A percentile compares a stretch with the other conserved stretches of the same genome.
phyloP scores from a whole-genome alignment of 805 yeast species.

The Candida stauntonica region DNA sequence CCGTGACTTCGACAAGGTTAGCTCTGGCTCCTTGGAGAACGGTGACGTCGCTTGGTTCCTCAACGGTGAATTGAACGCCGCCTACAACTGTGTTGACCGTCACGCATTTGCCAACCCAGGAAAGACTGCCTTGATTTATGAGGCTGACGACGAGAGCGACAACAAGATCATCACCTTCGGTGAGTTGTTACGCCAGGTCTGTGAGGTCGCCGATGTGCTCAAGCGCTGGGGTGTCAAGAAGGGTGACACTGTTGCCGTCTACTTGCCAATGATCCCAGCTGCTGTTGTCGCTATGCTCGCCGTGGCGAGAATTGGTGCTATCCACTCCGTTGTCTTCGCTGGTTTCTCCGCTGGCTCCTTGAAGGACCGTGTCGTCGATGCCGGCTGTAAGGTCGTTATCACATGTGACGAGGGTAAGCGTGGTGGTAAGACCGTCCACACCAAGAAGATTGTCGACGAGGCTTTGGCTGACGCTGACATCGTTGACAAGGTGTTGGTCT shows the following conservation, averaged over 20 bases:
- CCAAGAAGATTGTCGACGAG: conserved; percentile 79
- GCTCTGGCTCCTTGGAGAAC: conserved; percentile 42
- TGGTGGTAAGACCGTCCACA: conserved; percentile 78
- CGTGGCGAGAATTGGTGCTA: conserved; percentile 74
- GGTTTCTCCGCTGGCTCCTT: conserved; percentile 90
- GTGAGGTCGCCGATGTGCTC: conserved; percentile 66
- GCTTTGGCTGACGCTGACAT: conserved; percentile 43
- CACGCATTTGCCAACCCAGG: conserved; percentile 69
- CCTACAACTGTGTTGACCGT: conserved; percentile 78
- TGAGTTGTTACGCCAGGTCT: conserved; percentile 66
- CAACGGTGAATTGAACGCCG: conserved; percentile 76
- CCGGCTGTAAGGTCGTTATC: conserved; percentile 64
- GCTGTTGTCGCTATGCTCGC: conserved; percentile 75
- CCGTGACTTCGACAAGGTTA: conserved; percentile 71
- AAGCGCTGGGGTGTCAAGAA: conserved; percentile 62
- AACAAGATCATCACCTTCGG: conserved; percentile 54
- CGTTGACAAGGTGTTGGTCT: conserved; percentile 69
- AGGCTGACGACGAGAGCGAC: conserved; percentile 70
- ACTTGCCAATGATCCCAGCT: conserved; percentile 83
- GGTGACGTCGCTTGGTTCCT: conserved; percentile 69
- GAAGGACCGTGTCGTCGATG: conserved; percentile 84
- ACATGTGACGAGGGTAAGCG: conserved; percentile 81
- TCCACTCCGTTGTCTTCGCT: conserved; percentile 82
- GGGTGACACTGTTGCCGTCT: conserved; percentile 84
- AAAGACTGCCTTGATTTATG: conserved; percentile 72